Evolutionary conservation across 2,329 filamentous ascomycete genomes (phyloP).

Genomic region (Zymoseptoria pseudotritici): DNA sequence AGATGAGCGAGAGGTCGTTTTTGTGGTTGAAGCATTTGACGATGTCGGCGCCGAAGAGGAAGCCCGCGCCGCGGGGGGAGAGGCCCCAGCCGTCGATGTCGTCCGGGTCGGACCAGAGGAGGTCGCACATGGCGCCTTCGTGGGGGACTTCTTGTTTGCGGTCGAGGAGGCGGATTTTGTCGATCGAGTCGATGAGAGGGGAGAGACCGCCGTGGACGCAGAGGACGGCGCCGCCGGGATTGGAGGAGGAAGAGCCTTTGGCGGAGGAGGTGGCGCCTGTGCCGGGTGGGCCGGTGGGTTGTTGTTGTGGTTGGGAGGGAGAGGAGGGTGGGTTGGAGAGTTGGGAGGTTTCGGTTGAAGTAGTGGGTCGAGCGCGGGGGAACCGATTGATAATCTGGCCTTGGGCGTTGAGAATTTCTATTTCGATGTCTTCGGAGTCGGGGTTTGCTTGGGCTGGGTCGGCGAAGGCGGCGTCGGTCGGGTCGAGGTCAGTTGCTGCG

Average conservation of each 20-base stretch:
- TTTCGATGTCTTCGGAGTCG: slow-evolving; percentile 70
- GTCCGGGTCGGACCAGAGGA: slow-evolving; percentile 96
- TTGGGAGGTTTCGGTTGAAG: slow-evolving; percentile 16
- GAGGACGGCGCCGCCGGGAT: slow-evolving; percentile 73
- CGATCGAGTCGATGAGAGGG: slow-evolving; percentile 83
- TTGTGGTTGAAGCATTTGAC: slow-evolving; percentile 93
- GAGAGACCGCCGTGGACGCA: slow-evolving; percentile 93
- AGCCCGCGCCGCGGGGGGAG: slow-evolving; percentile 87
- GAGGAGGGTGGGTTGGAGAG: slow-evolving; percentile 30
- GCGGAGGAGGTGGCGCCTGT: slow-evolving; percentile 69
- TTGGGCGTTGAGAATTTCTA: slow-evolving; percentile 82
- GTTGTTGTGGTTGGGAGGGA: slow-evolving; percentile 30
- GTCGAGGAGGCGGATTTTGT: slow-evolving; percentile 91
- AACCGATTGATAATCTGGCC: slow-evolving; percentile 72
- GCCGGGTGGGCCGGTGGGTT: slow-evolving; percentile 60
- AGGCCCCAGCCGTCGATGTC: slow-evolving; percentile 97
- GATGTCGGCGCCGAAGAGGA: slow-evolving; percentile 91
- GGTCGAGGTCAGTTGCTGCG: slow-evolving; percentile 59
- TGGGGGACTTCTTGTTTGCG: slow-evolving; percentile 97
- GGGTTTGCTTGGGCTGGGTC: slow-evolving; percentile 43
- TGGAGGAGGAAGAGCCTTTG: slow-evolving; percentile 49
- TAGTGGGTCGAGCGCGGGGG: slow-evolving; percentile 38
- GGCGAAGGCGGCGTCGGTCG: slow-evolving; percentile 48
- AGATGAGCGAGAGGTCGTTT: slow-evolving; percentile 87
- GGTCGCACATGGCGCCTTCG: slow-evolving; percentile 97